A percentile compares a stretch with the other conserved stretches of the same genome.
These are phyloP conservation scores for Cyclocybe aegerita DNA, from an alignment of 768 basidiomycete species.

Conservation along the genomic window DNA sequence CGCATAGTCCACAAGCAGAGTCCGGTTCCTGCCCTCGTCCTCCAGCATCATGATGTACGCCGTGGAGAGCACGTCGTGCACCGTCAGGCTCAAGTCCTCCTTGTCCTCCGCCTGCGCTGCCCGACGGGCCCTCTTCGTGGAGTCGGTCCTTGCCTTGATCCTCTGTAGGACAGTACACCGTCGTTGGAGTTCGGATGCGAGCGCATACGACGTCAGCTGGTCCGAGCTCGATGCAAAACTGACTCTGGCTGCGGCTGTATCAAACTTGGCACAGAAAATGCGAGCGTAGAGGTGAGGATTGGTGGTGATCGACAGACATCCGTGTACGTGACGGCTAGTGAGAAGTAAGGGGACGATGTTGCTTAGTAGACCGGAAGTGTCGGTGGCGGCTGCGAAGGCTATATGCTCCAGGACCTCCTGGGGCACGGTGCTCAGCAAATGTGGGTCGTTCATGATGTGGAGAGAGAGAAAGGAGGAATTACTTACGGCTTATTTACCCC, in stretches of 20 bases:
- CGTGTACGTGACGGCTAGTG: constrained; percentile 47
- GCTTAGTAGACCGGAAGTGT: constrained; percentile 57
- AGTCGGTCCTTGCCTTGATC: constrained; percentile 47
- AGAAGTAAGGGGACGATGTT: constrained; percentile 55
- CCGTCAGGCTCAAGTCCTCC: constrained; percentile 1
- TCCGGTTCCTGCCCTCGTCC: constrained; percentile 72
- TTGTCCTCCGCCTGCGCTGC: constrained; percentile 22
- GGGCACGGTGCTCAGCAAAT: constrained; percentile 53
- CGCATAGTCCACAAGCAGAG: constrained; percentile 70
- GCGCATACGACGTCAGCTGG: constrained; percentile 35
- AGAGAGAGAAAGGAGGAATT: too few relatives aligned
- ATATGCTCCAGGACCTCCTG: constrained; percentile 81
- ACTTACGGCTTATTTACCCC: too few relatives aligned
- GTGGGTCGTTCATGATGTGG: constrained; percentile 22
- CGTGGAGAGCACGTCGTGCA: constrained; percentile 58
- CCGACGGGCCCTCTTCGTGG: constrained; percentile 23
- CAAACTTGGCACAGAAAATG: constrained; percentile 71
- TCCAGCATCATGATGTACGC: constrained; percentile 81
- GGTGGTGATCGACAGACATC: constrained; percentile 44
- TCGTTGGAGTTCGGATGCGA: constrained; percentile 65
- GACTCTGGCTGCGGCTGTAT: constrained; percentile 46
- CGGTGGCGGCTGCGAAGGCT: constrained; percentile 61
- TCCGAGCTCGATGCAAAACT: constrained; percentile 41
- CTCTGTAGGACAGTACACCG: constrained; percentile 58
- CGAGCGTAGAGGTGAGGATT: constrained; percentile 75